Conservation (phyloP, 2,329 filamentous ascomycete genomes). For the Cercospora zeae-maydis region DNA sequence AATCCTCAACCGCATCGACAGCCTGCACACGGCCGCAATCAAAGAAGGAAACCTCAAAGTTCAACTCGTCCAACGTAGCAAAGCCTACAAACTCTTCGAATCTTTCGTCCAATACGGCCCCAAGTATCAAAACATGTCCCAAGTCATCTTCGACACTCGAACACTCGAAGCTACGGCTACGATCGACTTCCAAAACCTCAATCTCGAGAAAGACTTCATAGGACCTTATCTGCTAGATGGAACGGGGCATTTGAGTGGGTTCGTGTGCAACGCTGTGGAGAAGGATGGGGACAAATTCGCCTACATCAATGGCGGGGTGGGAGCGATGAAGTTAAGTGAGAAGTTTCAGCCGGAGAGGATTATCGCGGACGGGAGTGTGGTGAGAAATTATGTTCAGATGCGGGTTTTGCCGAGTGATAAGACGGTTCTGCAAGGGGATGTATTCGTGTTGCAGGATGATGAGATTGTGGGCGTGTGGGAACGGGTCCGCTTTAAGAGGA, state of each 20-base stretch:
- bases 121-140: constrained; percentile 31
- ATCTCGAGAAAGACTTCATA: constrained; percentile 27
- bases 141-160: constrained; percentile 26
- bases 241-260: constrained; percentile 38
- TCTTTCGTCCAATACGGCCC: constrained; percentile 29
- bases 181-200: constrained; percentile 32
- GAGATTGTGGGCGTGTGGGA: constrained; percentile 35
- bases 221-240: constrained; percentile 40
- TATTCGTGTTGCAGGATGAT: constrained; percentile 30
- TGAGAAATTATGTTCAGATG: constrained; percentile 37
- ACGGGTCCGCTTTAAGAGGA: constrained; percentile 44
- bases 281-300: constrained; percentile 32
- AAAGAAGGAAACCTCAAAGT: constrained; percentile 19
- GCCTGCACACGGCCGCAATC: constrained; percentile 16
- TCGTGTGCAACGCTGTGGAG: constrained; percentile 39
- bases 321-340: constrained; percentile 30
- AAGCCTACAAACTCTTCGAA: constrained; percentile 28
- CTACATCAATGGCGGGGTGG: constrained; percentile 39
- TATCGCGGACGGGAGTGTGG: not conserved
- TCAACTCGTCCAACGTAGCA: constrained; percentile 22
- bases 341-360: constrained; percentile 19
- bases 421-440: constrained; percentile 28
- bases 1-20: constrained; percentile 24
- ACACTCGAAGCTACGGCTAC: constrained; percentile 29
- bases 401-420: constrained; percentile 32